Base-by-base conservation (phyloP, 768 basidiomycete species). In the Amyloporia xantha region DNA sequence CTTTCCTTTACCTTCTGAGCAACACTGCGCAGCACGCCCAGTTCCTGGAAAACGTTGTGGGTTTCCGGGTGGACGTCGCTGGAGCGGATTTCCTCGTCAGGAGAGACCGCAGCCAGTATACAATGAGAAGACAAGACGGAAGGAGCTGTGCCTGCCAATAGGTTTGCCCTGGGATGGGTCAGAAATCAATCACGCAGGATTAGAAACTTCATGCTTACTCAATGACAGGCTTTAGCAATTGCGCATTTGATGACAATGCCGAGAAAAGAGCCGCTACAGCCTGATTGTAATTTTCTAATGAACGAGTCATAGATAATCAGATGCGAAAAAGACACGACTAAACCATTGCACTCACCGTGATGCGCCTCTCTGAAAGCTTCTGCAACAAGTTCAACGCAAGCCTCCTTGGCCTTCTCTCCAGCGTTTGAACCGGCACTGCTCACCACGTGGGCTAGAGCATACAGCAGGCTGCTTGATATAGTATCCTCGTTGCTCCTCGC, bases 281-380 rank as follows among this genome's bases (percentile, higher is more conserved):
- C 30, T 77, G 79, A 13, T 77, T 67, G 62, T 86, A 92, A 68
- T 60, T 91, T 91, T 91, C 53, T 28, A 49, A 9, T 12, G 26
- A 26, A 24, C 19, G 28, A 20, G 21, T 48, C 21, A 48, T 2
- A 30, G 47, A 15, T 28, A 5, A 2, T 41, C 25, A 42, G 20
- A 36, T 24, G 17, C 37, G 30, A 44, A 42, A 48, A 30, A 26
- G 91, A 54, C 23, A 54, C 54, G 28, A 57, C 44, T 94, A 53
- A 19, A 20, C 2, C 26, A 3, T 3, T 19, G 5, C 7, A 53
- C 57, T 58, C 52, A 88, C 87, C 88, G 54, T 81, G 78, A 49
- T 83, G 83, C 1, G 66, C 64, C 51, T 84, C 85, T 38, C 78
- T 74, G 71, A 95, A 95, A 1, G 89, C 81, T 48, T 93, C 89